Base-by-base conservation (phyloP, 2,329 filamentous ascomycete species). In the Stylonectria norvegica region DNA sequence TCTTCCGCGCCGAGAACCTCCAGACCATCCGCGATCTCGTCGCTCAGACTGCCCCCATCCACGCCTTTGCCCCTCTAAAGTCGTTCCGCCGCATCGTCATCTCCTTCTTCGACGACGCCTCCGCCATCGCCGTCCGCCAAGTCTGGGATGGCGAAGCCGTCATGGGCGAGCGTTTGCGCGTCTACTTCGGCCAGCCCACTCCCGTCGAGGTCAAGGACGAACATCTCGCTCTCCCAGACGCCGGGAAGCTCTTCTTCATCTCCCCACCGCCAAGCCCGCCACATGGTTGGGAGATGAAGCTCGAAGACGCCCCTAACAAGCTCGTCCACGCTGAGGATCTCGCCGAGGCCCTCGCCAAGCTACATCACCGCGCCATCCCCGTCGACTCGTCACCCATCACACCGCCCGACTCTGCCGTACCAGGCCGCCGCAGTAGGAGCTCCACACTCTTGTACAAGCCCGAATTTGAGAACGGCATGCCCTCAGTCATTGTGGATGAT, bases 51-150 rank as follows among this genome's bases (percentile, higher is more conserved):
- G 84, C 85, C 3, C 74, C 80, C 36, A 80, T 91, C 49, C 83
- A 88, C 67, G 81, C 83, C 43, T 93, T 86, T 75, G 79, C 85
- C 9, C 87, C 87, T 0, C 77, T 93, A 48, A 88, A 87, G 63
- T 89, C 85, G 5, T 89, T 93, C 73, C 79, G 83, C 49, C 83
- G 87, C 62, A 89, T 93, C 57, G 75, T 91, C 53, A 79, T 86
- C 46, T 88, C 85, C 52, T 91, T 93, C 72, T 83, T 76, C 65
- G 79, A 81, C 45, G 72, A 77, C 56, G 76, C 82, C 38, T 78
- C 83, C 38, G 86, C 87, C 41, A 80, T 87, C 54, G 71, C 73
- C 40, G 84, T 91, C 40, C 82, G 85, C 48, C 71, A 79, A 51
- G 72, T 83, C 40, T 86, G 89, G 66, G 86, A 93, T 57, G 82